phyloP scores from a whole-genome alignment of 2,329 filamentous ascomycete species.

The Trichoderma simmonsii region DNA sequence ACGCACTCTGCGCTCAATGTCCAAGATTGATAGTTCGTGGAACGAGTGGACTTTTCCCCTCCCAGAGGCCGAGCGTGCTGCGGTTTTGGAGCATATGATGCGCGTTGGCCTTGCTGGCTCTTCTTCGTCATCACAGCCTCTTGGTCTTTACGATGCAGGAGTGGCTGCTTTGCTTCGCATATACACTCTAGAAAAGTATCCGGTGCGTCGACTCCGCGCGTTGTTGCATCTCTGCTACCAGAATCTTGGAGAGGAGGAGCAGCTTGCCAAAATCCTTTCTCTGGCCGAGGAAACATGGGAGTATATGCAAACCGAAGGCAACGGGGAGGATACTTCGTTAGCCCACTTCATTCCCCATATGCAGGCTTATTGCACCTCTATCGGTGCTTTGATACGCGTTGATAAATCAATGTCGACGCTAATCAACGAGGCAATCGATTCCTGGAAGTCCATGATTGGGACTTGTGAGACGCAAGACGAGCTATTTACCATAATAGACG shows the following conservation, averaged over 20 bases:
- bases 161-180: conserved; percentile 48
- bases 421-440: conserved; percentile 36
- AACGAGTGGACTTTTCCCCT: conserved; percentile 56
- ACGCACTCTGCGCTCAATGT: conserved; percentile 56
- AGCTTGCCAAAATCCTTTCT: conserved; percentile 37
- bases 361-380: conserved; percentile 42
- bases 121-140: conserved; percentile 31
- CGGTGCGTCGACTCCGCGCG: conserved; percentile 51
- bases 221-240: conserved; percentile 48
- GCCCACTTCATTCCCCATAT: conserved; percentile 48
- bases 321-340: conserved; percentile 46
- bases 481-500: conserved; percentile 46
- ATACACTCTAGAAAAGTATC: conserved; percentile 49
- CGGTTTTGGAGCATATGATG: conserved; percentile 60
- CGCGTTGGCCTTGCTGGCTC: conserved; percentile 46
- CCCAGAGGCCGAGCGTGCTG: conserved; percentile 50
- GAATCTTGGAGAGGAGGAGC: conserved; percentile 44
- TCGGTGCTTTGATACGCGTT: conserved; percentile 41
- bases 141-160: conserved; percentile 44
- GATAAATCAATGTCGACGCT: conserved; percentile 32
- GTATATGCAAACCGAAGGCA: conserved; percentile 34
- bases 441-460: conserved; percentile 45
- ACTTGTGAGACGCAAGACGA: conserved; percentile 39
- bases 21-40: conserved; percentile 56
- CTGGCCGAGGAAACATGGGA: conserved; percentile 40